A percentile compares a stretch with the other conserved stretches of the same genome.
Conservation (phyloP, 176 grass and related monocot species). For the Eragrostis curvula region DNA sequence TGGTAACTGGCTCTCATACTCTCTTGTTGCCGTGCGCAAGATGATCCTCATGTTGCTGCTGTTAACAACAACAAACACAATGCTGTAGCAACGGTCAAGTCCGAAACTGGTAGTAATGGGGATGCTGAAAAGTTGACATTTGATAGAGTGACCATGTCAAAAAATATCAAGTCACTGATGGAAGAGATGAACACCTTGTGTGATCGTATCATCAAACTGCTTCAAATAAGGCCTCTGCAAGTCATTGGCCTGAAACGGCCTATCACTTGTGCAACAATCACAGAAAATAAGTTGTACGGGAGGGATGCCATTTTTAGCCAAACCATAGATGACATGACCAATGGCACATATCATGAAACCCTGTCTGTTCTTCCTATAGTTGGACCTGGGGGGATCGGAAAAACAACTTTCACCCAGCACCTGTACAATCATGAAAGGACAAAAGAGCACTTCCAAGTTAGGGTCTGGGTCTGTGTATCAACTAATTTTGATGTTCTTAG, state of each 20-base stretch:
- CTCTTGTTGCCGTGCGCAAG: constrained; percentile 4
- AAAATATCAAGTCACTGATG: constrained; percentile 3
- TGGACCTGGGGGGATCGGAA: constrained; percentile 54
- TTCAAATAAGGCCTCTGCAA: too few species aligned
- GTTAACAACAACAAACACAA: neutral
- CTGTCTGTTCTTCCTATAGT: constrained; percentile 46
- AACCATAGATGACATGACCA: neutral
- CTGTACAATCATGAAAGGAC: constrained; percentile 8
- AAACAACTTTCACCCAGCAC: constrained; percentile 50
- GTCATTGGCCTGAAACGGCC: accelerated
- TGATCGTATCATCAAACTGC: too few species aligned
- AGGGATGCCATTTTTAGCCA: neutral
- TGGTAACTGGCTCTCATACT: constrained; percentile 35
- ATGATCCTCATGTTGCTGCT: constrained; percentile 18
- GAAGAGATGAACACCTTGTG: neutral
- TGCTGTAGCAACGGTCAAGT: neutral
- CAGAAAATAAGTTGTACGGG: constrained; percentile 12
- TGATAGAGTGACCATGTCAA: constrained; percentile 19
- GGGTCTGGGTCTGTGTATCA: constrained; percentile 47
- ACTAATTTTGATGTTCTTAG: constrained; percentile 35
- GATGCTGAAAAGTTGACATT: neutral
- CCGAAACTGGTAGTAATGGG: neutral
- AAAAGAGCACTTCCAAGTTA: neutral
- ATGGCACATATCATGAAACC: neutral
- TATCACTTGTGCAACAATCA: accelerated